Base-by-base conservation (phyloP, 495 filamentous ascomycete species). In the Annulohypoxylon maeteangense region DNA sequence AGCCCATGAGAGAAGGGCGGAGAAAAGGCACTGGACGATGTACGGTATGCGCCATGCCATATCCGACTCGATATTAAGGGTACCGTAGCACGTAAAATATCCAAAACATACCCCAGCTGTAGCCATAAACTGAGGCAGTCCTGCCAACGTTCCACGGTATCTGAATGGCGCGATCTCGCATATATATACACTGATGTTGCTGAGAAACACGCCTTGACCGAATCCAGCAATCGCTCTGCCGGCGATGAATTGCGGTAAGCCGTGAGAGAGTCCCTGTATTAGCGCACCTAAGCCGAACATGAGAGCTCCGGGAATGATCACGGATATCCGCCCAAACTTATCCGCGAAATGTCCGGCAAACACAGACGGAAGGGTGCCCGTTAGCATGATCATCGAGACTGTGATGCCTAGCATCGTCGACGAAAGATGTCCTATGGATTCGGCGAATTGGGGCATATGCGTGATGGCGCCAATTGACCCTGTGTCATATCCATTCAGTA, bases 31-130 rank as follows among this genome's bases (percentile, higher is more conserved):
- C 38, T 87, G 78, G 1, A 87, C 50, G 2, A 82, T 75, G 27
- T 85, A 88, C 0, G 88, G 88, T 0, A 83, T 63, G 4, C 89
- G 80, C 89, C 89, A 90, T 4, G 87, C 83, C 16, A 87, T 74
- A 3, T 87, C 87, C 1, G 84, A 86, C 0, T 76, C 20, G 16
- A 89, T 76, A 8, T 79, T 74, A 1, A 83, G 78, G 18, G 83
- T 83, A 22, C 86, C 89, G 67, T 90, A 90, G 66, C 87, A 89
- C n/a, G 81, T 84, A 65, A 91, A 90, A 67, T 86, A 91, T 0
- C 89, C 89, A 0, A 80, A 38, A 7, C 82, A 80, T 3, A 90
- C 72, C 1, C 87, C 88, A 1, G 84, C 38, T 0, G 84, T 84
- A 16, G 83, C 85, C 38, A 87, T 67, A 20, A 89, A 68, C 66